Conservation (phyloP, 2,329 filamentous ascomycete species). For the Gnomoniopsis smithogilvyi region DNA sequence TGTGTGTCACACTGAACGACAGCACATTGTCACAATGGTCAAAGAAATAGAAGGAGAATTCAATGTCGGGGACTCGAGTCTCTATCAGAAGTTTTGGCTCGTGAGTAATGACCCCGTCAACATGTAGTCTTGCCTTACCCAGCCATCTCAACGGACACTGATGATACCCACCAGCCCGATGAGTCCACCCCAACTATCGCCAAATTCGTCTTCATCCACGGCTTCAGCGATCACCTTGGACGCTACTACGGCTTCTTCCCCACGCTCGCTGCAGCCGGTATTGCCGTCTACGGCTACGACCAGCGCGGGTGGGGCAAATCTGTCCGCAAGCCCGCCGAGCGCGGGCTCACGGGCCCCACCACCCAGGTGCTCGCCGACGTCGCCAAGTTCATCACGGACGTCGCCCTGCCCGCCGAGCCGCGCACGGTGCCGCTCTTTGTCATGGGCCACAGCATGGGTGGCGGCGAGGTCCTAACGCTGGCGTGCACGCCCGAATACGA, state of each 20-base stretch:
- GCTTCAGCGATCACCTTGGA: constrained; percentile 83
- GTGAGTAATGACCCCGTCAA: constrained; percentile 35
- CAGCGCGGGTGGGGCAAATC: constrained; percentile 87
- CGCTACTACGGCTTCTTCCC: constrained; percentile 75
- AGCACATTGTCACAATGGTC: constrained; percentile 30
- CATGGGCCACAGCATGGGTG: constrained; percentile 90
- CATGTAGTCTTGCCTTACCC: neutral
- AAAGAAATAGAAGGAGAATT: constrained; percentile 49
- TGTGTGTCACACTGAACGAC: too few relatives aligned
- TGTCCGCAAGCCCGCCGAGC: constrained; percentile 57
- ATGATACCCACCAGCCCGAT: constrained; percentile 43
- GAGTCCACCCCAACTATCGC: constrained; percentile 52
- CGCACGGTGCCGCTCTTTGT: constrained; percentile 67
- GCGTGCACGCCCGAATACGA: constrained; percentile 47
- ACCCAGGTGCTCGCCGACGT: constrained; percentile 72
- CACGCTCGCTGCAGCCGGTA: constrained; percentile 64
- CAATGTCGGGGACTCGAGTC: constrained; percentile 38
- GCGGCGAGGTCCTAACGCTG: constrained; percentile 68
- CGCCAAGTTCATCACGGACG: constrained; percentile 65
- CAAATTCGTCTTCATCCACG: constrained; percentile 79
- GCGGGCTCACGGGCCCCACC: constrained; percentile 73
- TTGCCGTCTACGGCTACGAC: constrained; percentile 76
- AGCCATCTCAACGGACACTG: constrained; percentile 1
- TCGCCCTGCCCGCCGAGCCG: constrained; percentile 41
- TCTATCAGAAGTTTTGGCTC: constrained; percentile 58